Evolutionary conservation across 108 stramenopile species (phyloP).

Genomic region (Cyclotella baltica): DNA sequence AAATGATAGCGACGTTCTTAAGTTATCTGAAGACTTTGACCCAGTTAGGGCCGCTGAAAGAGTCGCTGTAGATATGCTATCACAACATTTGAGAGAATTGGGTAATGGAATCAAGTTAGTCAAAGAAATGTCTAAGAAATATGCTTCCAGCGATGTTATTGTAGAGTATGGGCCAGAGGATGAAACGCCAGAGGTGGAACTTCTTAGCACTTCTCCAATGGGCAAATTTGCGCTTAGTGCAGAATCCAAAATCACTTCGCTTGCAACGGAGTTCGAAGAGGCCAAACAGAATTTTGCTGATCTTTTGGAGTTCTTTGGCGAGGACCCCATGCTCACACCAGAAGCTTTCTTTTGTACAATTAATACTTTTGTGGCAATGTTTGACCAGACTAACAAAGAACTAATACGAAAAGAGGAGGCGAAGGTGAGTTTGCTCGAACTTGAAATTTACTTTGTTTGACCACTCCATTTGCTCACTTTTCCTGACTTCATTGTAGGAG

Average conservation of each 20-base stretch:
- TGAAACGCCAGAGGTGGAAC: constrained; percentile 42
- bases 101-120: constrained; percentile 26
- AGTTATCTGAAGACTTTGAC: constrained; percentile 46
- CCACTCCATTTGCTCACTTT: not conserved
- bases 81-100: constrained; percentile 39
- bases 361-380: constrained; percentile 52
- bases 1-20: constrained; percentile 55
- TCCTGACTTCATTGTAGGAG: constrained; percentile 15
- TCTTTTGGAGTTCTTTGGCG: constrained; percentile 46
- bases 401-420: constrained; percentile 42
- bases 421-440: constrained; percentile 23
- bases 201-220: constrained; percentile 31
- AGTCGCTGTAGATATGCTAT: constrained; percentile 47
- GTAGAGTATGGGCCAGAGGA: not conserved
- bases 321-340: constrained; percentile 38
- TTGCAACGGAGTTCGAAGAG: constrained; percentile 28
- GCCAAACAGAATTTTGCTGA: constrained; percentile 31
- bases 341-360: constrained; percentile 53
- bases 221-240: constrained; percentile 49
- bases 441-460: not conserved
- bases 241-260: constrained; percentile 25
- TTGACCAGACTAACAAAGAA: constrained; percentile 53
- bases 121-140: constrained; percentile 32
- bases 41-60: constrained; percentile 55
- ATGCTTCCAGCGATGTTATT: not conserved